Evolutionary conservation across 768 basidiomycete genomes (phyloP).

Genomic region (Exidia glandulosa): DNA sequence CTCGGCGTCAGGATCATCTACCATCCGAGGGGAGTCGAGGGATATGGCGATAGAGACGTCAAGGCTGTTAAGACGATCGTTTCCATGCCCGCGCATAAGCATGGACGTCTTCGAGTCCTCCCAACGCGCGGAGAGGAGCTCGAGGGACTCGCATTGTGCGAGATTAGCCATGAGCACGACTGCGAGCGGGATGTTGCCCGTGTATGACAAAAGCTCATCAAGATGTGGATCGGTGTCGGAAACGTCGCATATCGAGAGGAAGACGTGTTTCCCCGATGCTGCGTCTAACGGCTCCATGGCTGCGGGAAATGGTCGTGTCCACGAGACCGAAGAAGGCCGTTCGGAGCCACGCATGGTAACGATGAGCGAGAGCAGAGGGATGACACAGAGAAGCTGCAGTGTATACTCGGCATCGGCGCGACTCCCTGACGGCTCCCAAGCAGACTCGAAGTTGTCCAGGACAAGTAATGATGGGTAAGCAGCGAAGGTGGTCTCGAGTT

Average conservation of each 20-base stretch:
- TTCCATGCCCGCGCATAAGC: too few relatives aligned
- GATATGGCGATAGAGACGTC: too few relatives aligned
- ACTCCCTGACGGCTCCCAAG: neutral
- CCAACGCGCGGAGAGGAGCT: too few relatives aligned
- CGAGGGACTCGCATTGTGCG: slow-evolving; percentile 10
- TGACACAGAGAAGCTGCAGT: neutral
- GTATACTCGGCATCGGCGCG: neutral
- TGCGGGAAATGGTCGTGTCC: neutral
- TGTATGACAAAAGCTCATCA: slow-evolving; percentile 8
- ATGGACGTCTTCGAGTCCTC: too few relatives aligned
- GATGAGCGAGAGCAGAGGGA: neutral
- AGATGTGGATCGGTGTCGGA: slow-evolving; percentile 7
- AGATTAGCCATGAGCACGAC: slow-evolving; percentile 13
- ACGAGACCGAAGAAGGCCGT: neutral
- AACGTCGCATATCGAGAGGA: neutral
- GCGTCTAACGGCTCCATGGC: neutral
- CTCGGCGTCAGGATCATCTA: too few relatives aligned
- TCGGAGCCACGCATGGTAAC: neutral
- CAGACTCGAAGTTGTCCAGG: neutral
- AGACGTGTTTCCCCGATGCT: neutral
- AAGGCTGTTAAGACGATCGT: too few relatives aligned
- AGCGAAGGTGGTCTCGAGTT: neutral
- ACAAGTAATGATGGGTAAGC: neutral
- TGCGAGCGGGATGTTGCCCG: slow-evolving; percentile 14
- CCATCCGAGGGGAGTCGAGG: too few relatives aligned